Conservation (phyloP, 805 yeast species). For the Candida suzukii region DNA sequence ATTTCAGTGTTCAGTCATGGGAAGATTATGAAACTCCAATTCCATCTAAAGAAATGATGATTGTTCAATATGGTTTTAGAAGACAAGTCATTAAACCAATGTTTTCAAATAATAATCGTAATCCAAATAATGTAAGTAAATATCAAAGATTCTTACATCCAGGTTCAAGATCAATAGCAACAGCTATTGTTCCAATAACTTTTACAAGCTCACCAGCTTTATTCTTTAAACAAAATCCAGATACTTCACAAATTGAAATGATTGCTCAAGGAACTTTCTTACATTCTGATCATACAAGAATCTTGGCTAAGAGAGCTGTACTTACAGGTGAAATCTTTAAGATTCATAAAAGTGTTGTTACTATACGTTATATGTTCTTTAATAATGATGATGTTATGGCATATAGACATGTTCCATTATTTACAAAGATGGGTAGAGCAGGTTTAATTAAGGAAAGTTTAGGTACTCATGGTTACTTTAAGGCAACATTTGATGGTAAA, state of each 20-base stretch:
- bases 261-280: constrained; percentile 88
- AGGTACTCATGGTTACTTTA: constrained; percentile 98
- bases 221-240: constrained; percentile 57
- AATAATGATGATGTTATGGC: constrained; percentile 80
- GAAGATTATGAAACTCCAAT: constrained; percentile 84
- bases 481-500: constrained; percentile 89
- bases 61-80: constrained; percentile 92
- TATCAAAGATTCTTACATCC: constrained; percentile 78
- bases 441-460: constrained; percentile 92
- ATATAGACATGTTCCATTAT: constrained; percentile 87
- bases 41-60: constrained; percentile 70
- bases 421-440: constrained; percentile 86
- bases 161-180: constrained; percentile 69
- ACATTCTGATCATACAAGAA: constrained; percentile 77
- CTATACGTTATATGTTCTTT: constrained; percentile 96
- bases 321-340: constrained; percentile 93
- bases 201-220: constrained; percentile 82
- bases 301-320: constrained; percentile 80
- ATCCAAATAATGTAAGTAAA: constrained; percentile 81
- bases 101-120: constrained; percentile 71
- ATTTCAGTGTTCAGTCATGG: constrained; percentile 80
- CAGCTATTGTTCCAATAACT: constrained; percentile 81
- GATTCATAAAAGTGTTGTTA: constrained; percentile 87
- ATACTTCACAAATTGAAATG: constrained; percentile 45
- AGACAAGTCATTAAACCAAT: constrained; percentile 77